Percentiles rank a stretch among this genome's conserved stretches.
phyloP scores from a whole-genome alignment of 2,329 filamentous ascomycete genomes.

The Clonostachys chloroleuca region DNA sequence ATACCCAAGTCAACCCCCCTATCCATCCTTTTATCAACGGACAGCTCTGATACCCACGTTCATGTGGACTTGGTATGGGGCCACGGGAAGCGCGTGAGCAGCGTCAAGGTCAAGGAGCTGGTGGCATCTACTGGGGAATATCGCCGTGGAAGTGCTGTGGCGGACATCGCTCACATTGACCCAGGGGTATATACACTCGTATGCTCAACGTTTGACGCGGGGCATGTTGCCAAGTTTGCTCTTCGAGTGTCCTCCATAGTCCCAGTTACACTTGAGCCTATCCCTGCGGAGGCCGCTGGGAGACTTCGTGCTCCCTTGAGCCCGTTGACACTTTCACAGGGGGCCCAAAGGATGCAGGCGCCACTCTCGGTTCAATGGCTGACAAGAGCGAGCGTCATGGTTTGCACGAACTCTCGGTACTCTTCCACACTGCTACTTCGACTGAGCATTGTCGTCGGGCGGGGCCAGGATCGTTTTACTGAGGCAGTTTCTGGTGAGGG shows the following conservation, averaged over 20 bases:
- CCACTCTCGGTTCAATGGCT: slow-evolving; percentile 38
- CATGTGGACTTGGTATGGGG: slow-evolving; percentile 85
- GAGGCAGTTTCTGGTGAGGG: slow-evolving; percentile 67
- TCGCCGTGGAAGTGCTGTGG: slow-evolving; percentile 70
- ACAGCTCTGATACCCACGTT: slow-evolving; percentile 63
- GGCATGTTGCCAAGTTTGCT: slow-evolving; percentile 69
- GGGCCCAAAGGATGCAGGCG: slow-evolving; percentile 32
- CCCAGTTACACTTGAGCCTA: slow-evolving; percentile 49
- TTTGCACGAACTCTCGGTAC: slow-evolving; percentile 10
- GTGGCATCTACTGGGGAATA: slow-evolving; percentile 86
- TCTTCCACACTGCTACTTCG: slow-evolving; percentile 55
- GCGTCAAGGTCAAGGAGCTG: slow-evolving; percentile 71
- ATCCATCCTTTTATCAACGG: slow-evolving; percentile 69
- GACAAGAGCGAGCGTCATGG: slow-evolving; percentile 44
- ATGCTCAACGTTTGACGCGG: slow-evolving; percentile 84
- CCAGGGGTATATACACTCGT: slow-evolving; percentile 81
- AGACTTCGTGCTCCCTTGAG: slow-evolving; percentile 58
- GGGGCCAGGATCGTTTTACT: slow-evolving; percentile 61
- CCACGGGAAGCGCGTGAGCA: slow-evolving; percentile 64
- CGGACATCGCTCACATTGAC: slow-evolving; percentile 56
- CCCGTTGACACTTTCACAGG: slow-evolving; percentile 44
- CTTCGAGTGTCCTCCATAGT: slow-evolving; percentile 67
- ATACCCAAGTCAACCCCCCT: slow-evolving; percentile 56
- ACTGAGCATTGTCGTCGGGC: slow-evolving; percentile 68
- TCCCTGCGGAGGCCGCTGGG: slow-evolving; percentile 74